These are phyloP conservation scores for Drechmeria coniospora DNA, from an alignment of 2,329 filamentous ascomycete species.

Conservation along the genomic window DNA sequence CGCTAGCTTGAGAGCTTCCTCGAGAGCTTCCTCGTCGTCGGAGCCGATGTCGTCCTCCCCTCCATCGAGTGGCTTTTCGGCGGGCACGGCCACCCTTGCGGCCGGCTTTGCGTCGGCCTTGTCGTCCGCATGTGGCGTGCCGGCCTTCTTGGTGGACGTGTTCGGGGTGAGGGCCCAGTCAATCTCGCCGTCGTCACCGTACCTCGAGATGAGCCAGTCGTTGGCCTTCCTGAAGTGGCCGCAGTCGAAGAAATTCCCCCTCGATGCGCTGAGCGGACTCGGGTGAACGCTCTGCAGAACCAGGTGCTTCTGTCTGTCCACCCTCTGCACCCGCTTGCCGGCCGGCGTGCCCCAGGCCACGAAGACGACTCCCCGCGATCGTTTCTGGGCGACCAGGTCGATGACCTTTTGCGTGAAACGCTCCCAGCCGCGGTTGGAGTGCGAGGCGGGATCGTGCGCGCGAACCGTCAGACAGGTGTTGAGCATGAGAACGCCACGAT, in stretches of 20 bases:
- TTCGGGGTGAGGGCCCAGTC: slow-evolving; percentile 56
- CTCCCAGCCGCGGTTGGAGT: slow-evolving; percentile 83
- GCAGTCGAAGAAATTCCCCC: slow-evolving; percentile 74
- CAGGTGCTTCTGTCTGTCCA: slow-evolving; percentile 60
- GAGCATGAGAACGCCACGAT: slow-evolving; percentile 79
- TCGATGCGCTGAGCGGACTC: slow-evolving; percentile 72
- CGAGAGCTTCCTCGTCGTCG: slow-evolving; percentile 21
- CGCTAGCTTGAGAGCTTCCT: slow-evolving; percentile 18
- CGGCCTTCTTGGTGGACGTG: slow-evolving; percentile 15
- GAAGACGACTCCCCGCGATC: slow-evolving; percentile 76
- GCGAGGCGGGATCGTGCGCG: slow-evolving; percentile 73
- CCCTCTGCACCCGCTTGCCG: slow-evolving; percentile 57
- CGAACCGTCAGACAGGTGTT: slow-evolving; percentile 93
- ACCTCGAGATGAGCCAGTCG: slow-evolving; percentile 65
- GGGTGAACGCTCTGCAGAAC: slow-evolving; percentile 83
- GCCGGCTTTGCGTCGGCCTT: slow-evolving; percentile 3
- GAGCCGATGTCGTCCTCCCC: slow-evolving; percentile 16
- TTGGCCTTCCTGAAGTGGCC: slow-evolving; percentile 72
- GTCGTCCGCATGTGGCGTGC: slow-evolving; percentile 11
- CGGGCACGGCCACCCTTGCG: slow-evolving; percentile 1
- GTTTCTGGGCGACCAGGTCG: slow-evolving; percentile 64
- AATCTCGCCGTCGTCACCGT: slow-evolving; percentile 67
- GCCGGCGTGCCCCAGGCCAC: slow-evolving; percentile 87
- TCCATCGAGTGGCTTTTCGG: slow-evolving; percentile 6
- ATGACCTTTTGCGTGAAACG: slow-evolving; percentile 83